Evolutionary conservation across 352 stramenopile species (phyloP), one percentile per base, ranked within the genome.

Genomic region (Globisporangium orthogonon): DNA sequence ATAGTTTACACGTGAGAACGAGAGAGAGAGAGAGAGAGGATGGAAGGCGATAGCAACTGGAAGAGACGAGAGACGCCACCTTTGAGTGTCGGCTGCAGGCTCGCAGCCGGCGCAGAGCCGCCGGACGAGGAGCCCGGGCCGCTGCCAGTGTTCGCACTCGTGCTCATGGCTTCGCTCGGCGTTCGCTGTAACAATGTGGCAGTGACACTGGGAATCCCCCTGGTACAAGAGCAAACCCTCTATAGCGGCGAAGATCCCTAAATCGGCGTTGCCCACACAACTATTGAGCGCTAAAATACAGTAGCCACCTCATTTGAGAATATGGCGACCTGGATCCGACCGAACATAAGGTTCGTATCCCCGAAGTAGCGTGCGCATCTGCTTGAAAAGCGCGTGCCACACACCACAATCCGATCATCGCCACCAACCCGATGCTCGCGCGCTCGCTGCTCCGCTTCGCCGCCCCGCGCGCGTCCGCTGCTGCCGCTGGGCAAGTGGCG

Each of bases 31-130:
- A 23, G 23, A 23, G 45, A 1, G 41, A n/a, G 17, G 28, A 11
- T 33, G 50, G 45, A 28, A 56, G 30, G 28, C 31, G 23, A 31
- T 10, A 43, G 17, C 29, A 10, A 0, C 9, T 47, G 41, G 15
- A 1, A 47, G 5, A 11, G 44, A 44, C 15, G 13, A 31, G 0
- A 9, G 33, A 47, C 5, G 46, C 5, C 31, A 89, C 81, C 81
- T 82, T 93, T 93, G 14, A 93, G 74, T 9, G 79, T 93, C 13
- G 83, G 83, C 56, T 93, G 83, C 48, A 89, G 56, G 23, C 49
- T 54, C 4, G 56, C 47, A 10, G 35, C 23, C 7, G 37, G 15
- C 6, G 52, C 13, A 2, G 58, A 23, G 5, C 39, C 50, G 28
- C 51, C 45, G 11, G 58, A 59, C 37, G 58, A 64, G 18, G 58